Percentiles rank a stretch among this genome's conserved stretches.
Evolutionary conservation across 2,329 filamentous ascomycete species (phyloP).

Genomic region (Botrytis fragariae): DNA sequence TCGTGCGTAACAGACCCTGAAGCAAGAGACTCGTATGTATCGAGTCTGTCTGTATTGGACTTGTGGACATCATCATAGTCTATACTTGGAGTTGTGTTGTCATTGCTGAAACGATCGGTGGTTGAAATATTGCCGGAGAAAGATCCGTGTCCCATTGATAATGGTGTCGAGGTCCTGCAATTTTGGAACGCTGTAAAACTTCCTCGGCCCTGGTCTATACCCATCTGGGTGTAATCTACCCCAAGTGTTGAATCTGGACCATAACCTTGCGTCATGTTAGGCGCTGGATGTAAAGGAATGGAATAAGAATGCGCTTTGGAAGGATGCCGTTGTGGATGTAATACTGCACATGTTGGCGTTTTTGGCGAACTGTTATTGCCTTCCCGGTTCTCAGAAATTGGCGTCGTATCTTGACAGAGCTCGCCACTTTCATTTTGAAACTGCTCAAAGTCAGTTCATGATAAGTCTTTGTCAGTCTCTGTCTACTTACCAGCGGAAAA

Average conservation of each 20-base stretch:
- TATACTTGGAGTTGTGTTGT: constrained; percentile 23
- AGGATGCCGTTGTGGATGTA: constrained; percentile 22
- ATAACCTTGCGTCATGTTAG: constrained; percentile 13
- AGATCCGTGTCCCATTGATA: constrained; percentile 21
- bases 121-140: constrained; percentile 17
- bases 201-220: constrained; percentile 22
- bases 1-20: neutral
- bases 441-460: constrained; percentile 26
- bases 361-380: constrained; percentile 18
- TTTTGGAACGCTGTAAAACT: constrained; percentile 30
- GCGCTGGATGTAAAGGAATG: constrained; percentile 25
- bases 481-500: constrained; percentile 26
- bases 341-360: constrained; percentile 20
- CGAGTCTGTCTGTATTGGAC: neutral
- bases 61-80: constrained; percentile 25
- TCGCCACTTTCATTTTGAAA: constrained; percentile 25
- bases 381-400: constrained; percentile 11
- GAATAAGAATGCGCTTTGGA: constrained; percentile 16
- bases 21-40: neutral
- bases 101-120: constrained; percentile 17
- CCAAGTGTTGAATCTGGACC: constrained; percentile 28
- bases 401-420: constrained; percentile 28
- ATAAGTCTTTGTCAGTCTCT: neutral
- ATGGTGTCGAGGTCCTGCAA: constrained; percentile 20
- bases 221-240: constrained; percentile 29